Percentiles rank a stretch among this genome's conserved stretches.
phyloP scores from a whole-genome alignment of 176 grass and related monocot genomes.

The Musa beccarii region DNA sequence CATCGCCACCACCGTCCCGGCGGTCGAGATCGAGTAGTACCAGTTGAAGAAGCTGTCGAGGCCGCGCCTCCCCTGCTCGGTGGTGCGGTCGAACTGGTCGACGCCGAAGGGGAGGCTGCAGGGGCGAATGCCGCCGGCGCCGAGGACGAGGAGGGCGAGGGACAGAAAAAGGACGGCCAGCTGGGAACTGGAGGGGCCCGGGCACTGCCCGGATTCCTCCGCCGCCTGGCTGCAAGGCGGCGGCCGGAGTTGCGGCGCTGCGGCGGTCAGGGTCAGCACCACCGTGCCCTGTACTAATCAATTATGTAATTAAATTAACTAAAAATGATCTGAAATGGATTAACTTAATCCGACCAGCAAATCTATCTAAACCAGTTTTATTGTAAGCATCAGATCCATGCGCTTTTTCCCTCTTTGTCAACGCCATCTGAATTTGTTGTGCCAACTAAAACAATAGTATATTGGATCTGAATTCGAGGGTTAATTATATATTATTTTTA shows the following conservation, averaged over 20 bases:
- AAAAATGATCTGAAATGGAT: too few species aligned
- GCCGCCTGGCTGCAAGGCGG: not conserved
- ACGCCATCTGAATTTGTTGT: too few species aligned
- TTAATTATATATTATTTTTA: too few species aligned
- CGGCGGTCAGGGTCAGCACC: not conserved
- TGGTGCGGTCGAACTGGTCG: conserved; percentile 44
- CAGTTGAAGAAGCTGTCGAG: conserved; percentile 73
- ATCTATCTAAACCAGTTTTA: too few species aligned
- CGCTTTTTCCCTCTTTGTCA: too few species aligned
- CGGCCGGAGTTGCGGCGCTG: not conserved
- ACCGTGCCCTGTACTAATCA: not conserved
- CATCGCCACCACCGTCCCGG: conserved; percentile 37
- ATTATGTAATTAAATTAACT: too few species aligned
- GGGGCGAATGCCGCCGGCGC: not conserved
- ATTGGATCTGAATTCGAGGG: too few species aligned
- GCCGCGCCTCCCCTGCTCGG: conserved; percentile 36
- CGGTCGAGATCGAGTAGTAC: conserved; percentile 70
- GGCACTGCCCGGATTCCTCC: not conserved
- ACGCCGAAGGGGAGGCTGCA: conserved; percentile 6
- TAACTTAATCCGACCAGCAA: too few species aligned
- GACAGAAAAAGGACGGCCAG: not conserved
- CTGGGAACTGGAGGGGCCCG: not conserved
- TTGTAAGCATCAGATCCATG: too few species aligned
- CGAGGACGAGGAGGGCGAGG: conserved; percentile 3
- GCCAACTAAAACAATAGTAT: too few species aligned